Conservation (phyloP, 192 early-diverging fungal species). For the Entomortierella parvispora region DNA sequence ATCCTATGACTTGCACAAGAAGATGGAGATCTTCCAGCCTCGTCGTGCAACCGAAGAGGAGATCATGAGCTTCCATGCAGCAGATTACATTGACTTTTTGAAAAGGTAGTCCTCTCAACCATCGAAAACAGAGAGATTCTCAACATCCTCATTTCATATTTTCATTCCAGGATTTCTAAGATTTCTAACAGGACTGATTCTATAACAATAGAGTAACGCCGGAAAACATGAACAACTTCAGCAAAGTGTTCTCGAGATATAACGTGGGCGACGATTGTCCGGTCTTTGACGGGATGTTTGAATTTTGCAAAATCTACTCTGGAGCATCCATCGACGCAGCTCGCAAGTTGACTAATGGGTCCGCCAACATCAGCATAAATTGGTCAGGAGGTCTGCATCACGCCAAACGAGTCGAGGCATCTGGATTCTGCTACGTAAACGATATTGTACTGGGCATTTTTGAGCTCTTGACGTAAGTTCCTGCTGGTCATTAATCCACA, state of each 20-base stretch:
- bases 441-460: conserved; percentile 96
- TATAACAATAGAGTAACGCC: conserved; percentile 68
- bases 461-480: conserved; percentile 75
- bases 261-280: conserved; percentile 99
- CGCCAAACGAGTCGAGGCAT: conserved; percentile 85
- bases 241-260: conserved; percentile 71
- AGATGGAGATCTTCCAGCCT: conserved; percentile 90
- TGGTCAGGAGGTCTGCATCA: conserved; percentile 99
- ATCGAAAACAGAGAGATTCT: neutral
- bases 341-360: conserved; percentile 78
- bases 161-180: neutral
- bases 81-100: conserved; percentile 97
- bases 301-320: conserved; percentile 92
- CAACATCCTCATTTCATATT: conserved; percentile 9
- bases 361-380: conserved; percentile 94
- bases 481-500: neutral
- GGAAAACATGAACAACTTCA: conserved; percentile 70
- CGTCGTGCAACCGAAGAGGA: conserved; percentile 87
- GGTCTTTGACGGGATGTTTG: conserved; percentile 96
- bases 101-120: conserved; percentile 61
- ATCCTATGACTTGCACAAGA: conserved; percentile 91
- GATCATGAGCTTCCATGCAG: conserved; percentile 93
- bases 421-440: conserved; percentile 99
- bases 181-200: neutral
- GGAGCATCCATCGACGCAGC: conserved; percentile 96